Base-by-base conservation (phyloP, 495 filamentous ascomycete species). In the Jackrogersella minutella region DNA sequence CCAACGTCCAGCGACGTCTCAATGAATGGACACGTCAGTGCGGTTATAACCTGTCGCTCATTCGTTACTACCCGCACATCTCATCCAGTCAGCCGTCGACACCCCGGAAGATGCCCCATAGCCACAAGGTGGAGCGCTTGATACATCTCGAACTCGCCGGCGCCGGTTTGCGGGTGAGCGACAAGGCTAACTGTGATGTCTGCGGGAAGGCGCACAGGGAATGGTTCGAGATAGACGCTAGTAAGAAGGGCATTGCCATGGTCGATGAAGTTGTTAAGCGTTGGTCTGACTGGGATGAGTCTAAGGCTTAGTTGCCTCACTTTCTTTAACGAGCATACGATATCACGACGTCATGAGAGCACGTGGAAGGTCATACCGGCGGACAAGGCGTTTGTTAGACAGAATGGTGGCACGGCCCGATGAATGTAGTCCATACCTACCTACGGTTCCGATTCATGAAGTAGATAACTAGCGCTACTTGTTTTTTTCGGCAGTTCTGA, bases 1-100 rank as follows among this genome's bases (percentile, higher is more conserved):
- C 82, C 51, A 98, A 98, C 67, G 93, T 99, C 14, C 92, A 96
- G 68, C 86, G 94, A 9, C 85, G 96, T 9, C 79, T 99, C 69
- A 93, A 92, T 73, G 90, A 98, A 77, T 98, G 96, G 95, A 86
- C 87, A 11, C 85, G 89, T 19, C 96, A 98, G 79, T 99, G 96
- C 78, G 91, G 90, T 1, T 90, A 97, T 74, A 86, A 93, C 50
- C 78, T 97, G 8, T 90, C 89, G 5, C 81, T 99, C 14, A 88
- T 98, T 28, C 87, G 96, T 10, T 98, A 90, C 73, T 99, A 99
- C 73, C 95, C 95, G 2, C 92, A 97, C 74, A 81, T 88, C 0
- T 78, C 90, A 16, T 88, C 89, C 0, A 68, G 26, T 62, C 70
- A 28, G 50, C 63, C 39, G 52, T 68, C 59, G 11, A 64, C 74